phyloP scores from a whole-genome alignment of 768 basidiomycete genomes.

The Lactifluus hygrophoroides region DNA sequence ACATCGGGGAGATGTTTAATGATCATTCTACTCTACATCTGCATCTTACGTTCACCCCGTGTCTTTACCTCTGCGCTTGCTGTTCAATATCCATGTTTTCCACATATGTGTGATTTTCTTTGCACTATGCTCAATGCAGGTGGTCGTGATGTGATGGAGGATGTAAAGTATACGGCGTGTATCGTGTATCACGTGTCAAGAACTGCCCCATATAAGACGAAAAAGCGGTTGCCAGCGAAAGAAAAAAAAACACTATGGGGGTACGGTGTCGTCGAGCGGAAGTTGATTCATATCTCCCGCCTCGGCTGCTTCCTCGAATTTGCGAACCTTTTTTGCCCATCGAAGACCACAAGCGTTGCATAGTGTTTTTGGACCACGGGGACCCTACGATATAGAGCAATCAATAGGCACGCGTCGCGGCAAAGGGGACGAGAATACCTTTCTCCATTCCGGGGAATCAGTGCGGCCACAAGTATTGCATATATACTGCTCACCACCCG shows the following conservation, averaged over 20 bases:
- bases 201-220: neutral
- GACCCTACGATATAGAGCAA: slow-evolving; percentile 46
- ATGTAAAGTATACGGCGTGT: neutral
- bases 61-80: slow-evolving; percentile 17
- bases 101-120: slow-evolving; percentile 4
- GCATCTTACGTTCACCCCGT: slow-evolving; percentile 18
- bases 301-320: slow-evolving; percentile 30
- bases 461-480: slow-evolving; percentile 92
- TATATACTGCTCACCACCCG: slow-evolving; percentile 61
- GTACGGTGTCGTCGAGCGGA: slow-evolving; percentile 17
- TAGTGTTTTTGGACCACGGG: slow-evolving; percentile 91
- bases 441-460: slow-evolving; percentile 96
- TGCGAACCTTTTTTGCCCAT: slow-evolving; percentile 75
- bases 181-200: neutral
- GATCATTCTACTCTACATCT: slow-evolving; percentile 15
- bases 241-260: slow-evolving; percentile 8
- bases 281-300: slow-evolving; percentile 22
- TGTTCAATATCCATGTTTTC: slow-evolving; percentile 19
- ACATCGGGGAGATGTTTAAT: slow-evolving; percentile 20
- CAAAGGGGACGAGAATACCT: slow-evolving; percentile 34
- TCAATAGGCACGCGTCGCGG: neutral
- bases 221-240: neutral
- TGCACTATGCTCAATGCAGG: neutral
- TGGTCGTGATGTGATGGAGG: neutral
- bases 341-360: slow-evolving; percentile 95